Conservation (phyloP, 352 stramenopile species). For the Pythium insidiosum region DNA sequence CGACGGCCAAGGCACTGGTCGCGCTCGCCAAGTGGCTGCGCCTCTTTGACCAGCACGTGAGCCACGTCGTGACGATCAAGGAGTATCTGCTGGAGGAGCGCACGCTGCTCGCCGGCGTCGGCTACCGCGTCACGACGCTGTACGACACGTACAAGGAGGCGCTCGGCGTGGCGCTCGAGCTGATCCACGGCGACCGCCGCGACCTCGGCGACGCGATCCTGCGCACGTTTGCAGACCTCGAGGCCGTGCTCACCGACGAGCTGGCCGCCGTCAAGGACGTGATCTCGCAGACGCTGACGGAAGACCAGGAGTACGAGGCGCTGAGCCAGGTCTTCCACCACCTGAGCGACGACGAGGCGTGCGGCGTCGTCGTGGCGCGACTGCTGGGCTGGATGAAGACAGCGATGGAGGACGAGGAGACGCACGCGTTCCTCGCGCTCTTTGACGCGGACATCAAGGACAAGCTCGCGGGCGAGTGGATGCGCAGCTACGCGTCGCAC, state of each 20-base stretch:
- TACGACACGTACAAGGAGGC: slow-evolving; percentile 57
- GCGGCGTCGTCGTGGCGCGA: slow-evolving; percentile 47
- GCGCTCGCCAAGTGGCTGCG: slow-evolving; percentile 54
- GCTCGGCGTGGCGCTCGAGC: slow-evolving; percentile 29
- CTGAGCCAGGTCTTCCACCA: slow-evolving; percentile 59
- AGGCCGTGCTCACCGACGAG: slow-evolving; percentile 48
- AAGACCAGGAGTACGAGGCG: slow-evolving; percentile 47
- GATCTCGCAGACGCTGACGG: slow-evolving; percentile 39
- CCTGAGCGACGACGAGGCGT: slow-evolving; percentile 36
- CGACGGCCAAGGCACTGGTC: slow-evolving; percentile 39
- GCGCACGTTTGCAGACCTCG: slow-evolving; percentile 35
- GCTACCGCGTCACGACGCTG: slow-evolving; percentile 49
- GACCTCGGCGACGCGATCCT: slow-evolving; percentile 39
- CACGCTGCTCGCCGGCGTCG: slow-evolving; percentile 39
- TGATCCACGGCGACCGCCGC: slow-evolving; percentile 37
- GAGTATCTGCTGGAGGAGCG: slow-evolving; percentile 61
- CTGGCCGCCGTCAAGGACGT: slow-evolving; percentile 36
- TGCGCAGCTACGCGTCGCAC: slow-evolving; percentile 56
- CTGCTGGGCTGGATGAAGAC: slow-evolving; percentile 66
- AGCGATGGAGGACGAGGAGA: slow-evolving; percentile 33
- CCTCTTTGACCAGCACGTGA: slow-evolving; percentile 51
- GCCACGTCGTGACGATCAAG: slow-evolving; percentile 50
- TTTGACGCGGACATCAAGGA: slow-evolving; percentile 46
- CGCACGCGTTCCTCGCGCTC: slow-evolving; percentile 38
- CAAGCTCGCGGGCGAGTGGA: slow-evolving; percentile 56